Evolutionary conservation across 257 asterid species (phyloP), one percentile per base, ranked within the genome.

Genomic region (Lycium barbarum): DNA sequence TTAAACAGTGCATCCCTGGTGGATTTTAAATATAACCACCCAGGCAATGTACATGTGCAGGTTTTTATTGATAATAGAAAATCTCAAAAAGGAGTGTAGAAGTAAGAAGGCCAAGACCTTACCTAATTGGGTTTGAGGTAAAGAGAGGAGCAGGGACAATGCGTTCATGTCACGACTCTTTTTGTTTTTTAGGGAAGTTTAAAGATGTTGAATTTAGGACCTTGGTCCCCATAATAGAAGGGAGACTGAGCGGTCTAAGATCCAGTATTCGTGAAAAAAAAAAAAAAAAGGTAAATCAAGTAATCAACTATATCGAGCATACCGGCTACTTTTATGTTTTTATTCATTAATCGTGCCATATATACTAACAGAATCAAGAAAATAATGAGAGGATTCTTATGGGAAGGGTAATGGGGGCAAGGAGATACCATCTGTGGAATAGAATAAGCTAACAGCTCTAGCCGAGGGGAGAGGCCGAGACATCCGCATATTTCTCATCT

Each of bases 381-480:
- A 47, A 45, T 11, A 45, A 5, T n/a, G 59, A 45, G 18, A 45
- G n/a, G 79, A 14, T 43, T 43, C 36, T 43, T 45, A 71, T 18
- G 33, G 79, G 9, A 71, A 0, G 35, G 55, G 79, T 10, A 43
- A 22, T 9, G 10, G 33, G 17, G 17, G 36, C 17, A 43, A 71
- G 79, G 57, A 71, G 79, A 72, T 43, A n/a, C 38, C 36, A n/a
- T 5, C 80, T n/a, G n/a, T 45, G 80, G 58, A 72, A 45, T 45
- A 6, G 18, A 22, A 72, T 72, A n/a, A 72, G 11, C 0, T 14
- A 55, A 47, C 12, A 72, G 12, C 38, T 72, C 38, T 45, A 45
- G n/a, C 38, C 1, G 6, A 72, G 58, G 38, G 38, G 38, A 72
- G 10, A 72, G 35, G 18, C 55, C 20, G 26, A 54, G 53, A 71